phyloP scores from a whole-genome alignment of 1,284 basidiomycete species.

The Ustilago curta region DNA sequence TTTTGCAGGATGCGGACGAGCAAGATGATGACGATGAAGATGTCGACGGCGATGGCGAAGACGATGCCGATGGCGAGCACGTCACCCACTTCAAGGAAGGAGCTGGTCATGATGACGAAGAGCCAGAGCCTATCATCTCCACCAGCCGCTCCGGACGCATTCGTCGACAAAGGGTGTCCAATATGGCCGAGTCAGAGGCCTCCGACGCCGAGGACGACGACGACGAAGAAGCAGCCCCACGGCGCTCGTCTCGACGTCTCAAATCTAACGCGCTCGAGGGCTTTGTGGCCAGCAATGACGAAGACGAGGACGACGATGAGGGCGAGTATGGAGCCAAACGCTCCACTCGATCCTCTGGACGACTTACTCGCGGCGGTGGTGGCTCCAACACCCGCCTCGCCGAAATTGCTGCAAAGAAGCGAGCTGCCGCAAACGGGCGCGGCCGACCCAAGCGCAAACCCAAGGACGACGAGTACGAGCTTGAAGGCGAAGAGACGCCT shows the following conservation, averaged over 20 bases:
- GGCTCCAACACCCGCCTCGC: slow-evolving; percentile 28
- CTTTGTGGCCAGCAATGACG: slow-evolving; percentile 61
- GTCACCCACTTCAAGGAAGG: slow-evolving; percentile 19
- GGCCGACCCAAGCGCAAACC: slow-evolving; percentile 21
- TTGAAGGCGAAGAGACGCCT: slow-evolving; percentile 43
- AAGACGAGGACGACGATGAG: slow-evolving; percentile 59
- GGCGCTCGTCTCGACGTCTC: slow-evolving; percentile 28
- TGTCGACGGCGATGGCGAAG: slow-evolving; percentile 35
- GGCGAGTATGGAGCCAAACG: slow-evolving; percentile 48
- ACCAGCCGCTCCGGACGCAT: slow-evolving; percentile 50
- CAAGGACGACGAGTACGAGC: slow-evolving; percentile 45
- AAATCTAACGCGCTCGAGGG: slow-evolving; percentile 44
- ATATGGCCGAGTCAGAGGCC: slow-evolving; percentile 41
- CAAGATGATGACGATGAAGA: slow-evolving; percentile 45
- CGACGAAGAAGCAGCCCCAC: slow-evolving; percentile 32
- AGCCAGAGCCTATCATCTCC: slow-evolving; percentile 25
- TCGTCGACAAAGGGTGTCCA: slow-evolving; percentile 12
- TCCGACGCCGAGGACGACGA: slow-evolving; percentile 35
- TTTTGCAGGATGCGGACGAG: slow-evolving; percentile 24
- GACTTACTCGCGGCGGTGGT: slow-evolving; percentile 29
- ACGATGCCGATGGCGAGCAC: slow-evolving; percentile 31
- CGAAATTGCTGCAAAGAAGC: slow-evolving; percentile 50
- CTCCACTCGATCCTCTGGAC: slow-evolving; percentile 32
- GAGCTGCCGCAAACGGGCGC: slow-evolving; percentile 31
- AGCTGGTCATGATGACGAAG: slow-evolving; percentile 19